phyloP scores from a whole-genome alignment of 768 basidiomycete genomes.

The Lentinula detonsa region DNA sequence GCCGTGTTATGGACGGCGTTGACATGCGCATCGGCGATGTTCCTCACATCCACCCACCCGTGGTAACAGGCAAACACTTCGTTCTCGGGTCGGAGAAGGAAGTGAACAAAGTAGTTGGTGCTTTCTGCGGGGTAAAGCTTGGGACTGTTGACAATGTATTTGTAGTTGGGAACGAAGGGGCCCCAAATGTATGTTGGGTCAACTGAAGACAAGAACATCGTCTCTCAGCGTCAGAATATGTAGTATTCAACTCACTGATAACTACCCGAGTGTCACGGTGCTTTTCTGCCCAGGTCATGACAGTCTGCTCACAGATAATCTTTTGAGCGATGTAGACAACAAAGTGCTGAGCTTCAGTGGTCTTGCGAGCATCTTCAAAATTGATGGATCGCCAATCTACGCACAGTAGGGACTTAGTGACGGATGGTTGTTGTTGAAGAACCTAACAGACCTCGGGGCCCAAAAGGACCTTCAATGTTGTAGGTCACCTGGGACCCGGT shows the following conservation, averaged over 20 bases:
- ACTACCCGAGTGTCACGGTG: conserved; percentile 10
- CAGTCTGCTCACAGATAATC: conserved; percentile 17
- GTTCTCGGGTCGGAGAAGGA: conserved; percentile 4
- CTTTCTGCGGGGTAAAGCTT: not conserved
- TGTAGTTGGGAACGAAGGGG: conserved; percentile 6
- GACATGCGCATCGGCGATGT: conserved; percentile 6
- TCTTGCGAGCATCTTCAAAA: conserved; percentile 4
- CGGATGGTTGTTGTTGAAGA: too few species aligned
- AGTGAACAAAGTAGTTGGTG: conserved; percentile 3
- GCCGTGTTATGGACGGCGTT: conserved; percentile 1
- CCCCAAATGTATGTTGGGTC: conserved; percentile 4
- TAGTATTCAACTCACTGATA: not conserved
- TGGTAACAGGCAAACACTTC: not conserved
- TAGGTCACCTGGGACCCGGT: conserved; percentile 4
- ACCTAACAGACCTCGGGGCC: not conserved
- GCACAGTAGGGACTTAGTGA: not conserved
- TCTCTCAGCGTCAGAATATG: not conserved
- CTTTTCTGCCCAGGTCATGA: conserved; percentile 19
- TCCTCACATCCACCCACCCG: conserved; percentile 3
- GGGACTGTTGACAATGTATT: conserved; percentile 1
- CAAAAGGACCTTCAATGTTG: conserved; percentile 3
- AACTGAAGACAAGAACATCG: not conserved
- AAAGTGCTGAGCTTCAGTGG: not conserved
- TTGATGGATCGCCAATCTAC: conserved; percentile 1
- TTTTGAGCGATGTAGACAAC: conserved; percentile 19